phyloP scores from a whole-genome alignment of 2,329 filamentous ascomycete genomes.

The Colletotrichum sp. region DNA sequence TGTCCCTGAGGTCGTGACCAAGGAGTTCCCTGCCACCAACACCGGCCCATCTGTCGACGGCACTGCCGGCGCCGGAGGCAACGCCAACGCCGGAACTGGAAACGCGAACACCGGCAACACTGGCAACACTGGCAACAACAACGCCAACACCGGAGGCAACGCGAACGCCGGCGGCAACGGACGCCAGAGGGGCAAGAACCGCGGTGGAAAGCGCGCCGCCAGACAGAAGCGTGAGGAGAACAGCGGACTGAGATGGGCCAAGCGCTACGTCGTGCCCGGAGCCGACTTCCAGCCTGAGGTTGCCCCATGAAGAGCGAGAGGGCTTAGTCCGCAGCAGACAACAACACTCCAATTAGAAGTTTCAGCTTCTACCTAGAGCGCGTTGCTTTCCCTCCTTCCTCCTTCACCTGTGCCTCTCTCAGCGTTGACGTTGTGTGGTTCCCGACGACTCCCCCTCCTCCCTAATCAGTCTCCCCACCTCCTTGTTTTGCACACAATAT shows the following conservation, averaged over 20 bases:
- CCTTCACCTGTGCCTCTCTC: not conserved
- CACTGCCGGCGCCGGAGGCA: conserved; percentile 8
- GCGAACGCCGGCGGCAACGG: not conserved
- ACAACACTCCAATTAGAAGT: not conserved
- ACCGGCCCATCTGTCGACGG: not conserved
- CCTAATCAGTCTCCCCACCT: not conserved
- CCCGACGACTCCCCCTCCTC: not conserved
- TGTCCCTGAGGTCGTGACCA: conserved; percentile 29
- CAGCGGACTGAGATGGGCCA: conserved; percentile 8
- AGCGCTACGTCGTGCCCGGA: conserved; percentile 8
- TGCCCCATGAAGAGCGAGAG: not conserved
- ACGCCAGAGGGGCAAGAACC: not conserved
- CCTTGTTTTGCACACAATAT: not conserved
- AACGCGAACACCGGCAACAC: conserved; percentile 22
- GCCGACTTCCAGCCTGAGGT: conserved; percentile 7
- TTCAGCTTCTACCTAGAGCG: not conserved
- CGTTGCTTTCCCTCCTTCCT: not conserved
- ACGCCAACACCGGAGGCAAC: not conserved
- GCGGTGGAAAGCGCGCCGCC: not conserved
- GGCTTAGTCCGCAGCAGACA: not conserved
- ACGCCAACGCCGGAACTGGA: not conserved
- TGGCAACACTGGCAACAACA: conserved; percentile 19
- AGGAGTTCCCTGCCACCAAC: conserved; percentile 29
- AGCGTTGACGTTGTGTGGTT: not conserved
- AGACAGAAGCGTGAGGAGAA: not conserved